Conservation (phyloP, 108 stramenopile species). For the Nitzschia inconspicua region DNA sequence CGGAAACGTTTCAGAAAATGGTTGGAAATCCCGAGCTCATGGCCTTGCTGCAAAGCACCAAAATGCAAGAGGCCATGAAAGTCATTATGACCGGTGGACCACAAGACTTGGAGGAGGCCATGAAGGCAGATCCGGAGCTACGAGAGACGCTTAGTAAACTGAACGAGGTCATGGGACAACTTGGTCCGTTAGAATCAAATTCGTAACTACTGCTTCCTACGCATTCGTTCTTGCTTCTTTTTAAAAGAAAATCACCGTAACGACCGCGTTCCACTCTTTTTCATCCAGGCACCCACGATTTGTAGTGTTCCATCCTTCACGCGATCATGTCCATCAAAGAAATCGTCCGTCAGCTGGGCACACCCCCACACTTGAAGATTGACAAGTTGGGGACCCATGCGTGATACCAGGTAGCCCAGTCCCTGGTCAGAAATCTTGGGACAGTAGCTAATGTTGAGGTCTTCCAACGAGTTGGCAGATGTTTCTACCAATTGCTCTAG, state of each 20-base stretch:
- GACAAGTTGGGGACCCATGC: slow-evolving; percentile 48
- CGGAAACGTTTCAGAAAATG: slow-evolving; percentile 44
- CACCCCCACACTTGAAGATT: slow-evolving; percentile 75
- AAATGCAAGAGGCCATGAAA: slow-evolving; percentile 69
- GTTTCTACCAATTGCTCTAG: slow-evolving; percentile 67
- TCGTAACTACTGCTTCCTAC: background rate
- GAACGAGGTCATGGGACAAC: slow-evolving; percentile 32
- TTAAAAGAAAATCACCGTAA: slow-evolving; percentile 14
- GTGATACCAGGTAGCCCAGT: slow-evolving; percentile 72
- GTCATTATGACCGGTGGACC: slow-evolving; percentile 53
- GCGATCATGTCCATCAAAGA: slow-evolving; percentile 77
- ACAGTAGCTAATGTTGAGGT: slow-evolving; percentile 74
- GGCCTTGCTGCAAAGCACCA: slow-evolving; percentile 46
- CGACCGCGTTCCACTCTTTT: slow-evolving; percentile 49
- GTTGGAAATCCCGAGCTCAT: slow-evolving; percentile 52
- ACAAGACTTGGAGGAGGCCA: slow-evolving; percentile 43
- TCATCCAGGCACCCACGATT: slow-evolving; percentile 84
- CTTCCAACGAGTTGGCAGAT: slow-evolving; percentile 47
- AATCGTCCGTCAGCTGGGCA: slow-evolving; percentile 76
- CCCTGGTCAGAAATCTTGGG: slow-evolving; percentile 63
- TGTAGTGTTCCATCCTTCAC: slow-evolving; percentile 58
- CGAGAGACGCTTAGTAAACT: slow-evolving; percentile 46
- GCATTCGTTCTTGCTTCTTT: background rate
- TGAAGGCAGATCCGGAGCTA: slow-evolving; percentile 46
- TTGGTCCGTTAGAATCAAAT: background rate